These are phyloP conservation scores for Corynespora cassiicola DNA, from an alignment of 2,329 filamentous ascomycete species.

Conservation along the genomic window DNA sequence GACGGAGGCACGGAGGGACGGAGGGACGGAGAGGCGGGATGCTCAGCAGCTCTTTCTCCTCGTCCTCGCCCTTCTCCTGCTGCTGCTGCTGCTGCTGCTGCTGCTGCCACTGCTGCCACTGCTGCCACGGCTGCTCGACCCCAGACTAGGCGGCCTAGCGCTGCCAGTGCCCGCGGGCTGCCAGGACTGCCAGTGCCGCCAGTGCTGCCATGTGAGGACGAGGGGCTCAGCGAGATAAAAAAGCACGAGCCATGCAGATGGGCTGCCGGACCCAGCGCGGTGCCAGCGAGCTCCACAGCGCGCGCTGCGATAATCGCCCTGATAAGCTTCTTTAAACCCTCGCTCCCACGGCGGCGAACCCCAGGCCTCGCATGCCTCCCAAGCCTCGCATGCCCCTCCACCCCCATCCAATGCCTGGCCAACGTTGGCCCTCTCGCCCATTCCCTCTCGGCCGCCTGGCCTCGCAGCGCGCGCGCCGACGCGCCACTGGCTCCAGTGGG, in stretches of 20 bases:
- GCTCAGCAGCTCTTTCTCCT: background rate
- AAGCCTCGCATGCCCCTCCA: background rate
- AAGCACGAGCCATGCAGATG: conserved; percentile 16
- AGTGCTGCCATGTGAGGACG: no score
- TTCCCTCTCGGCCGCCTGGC: no score
- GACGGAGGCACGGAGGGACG: background rate
- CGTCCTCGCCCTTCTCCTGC: background rate
- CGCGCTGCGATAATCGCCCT: conserved; percentile 23
- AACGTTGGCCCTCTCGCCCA: conserved; percentile 8
- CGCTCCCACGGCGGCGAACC: background rate
- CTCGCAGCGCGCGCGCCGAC: no score
- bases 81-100: no score
- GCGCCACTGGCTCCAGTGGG: no score
- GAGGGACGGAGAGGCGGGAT: background rate
- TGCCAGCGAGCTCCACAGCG: conserved; percentile 20
- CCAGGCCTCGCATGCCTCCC: background rate
- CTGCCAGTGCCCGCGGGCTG: no score
- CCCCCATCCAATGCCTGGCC: conserved; percentile 21
- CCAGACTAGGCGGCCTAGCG: no score
- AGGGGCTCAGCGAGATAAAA: no score
- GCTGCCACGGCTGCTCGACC: no score
- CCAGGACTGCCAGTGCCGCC: no score
- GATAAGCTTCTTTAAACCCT: conserved; percentile 39
- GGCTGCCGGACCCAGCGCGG: conserved; percentile 16
- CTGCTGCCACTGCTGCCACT: no score